phyloP scores from a whole-genome alignment of 768 basidiomycete genomes.

The Dioszegia aurantiaca region DNA sequence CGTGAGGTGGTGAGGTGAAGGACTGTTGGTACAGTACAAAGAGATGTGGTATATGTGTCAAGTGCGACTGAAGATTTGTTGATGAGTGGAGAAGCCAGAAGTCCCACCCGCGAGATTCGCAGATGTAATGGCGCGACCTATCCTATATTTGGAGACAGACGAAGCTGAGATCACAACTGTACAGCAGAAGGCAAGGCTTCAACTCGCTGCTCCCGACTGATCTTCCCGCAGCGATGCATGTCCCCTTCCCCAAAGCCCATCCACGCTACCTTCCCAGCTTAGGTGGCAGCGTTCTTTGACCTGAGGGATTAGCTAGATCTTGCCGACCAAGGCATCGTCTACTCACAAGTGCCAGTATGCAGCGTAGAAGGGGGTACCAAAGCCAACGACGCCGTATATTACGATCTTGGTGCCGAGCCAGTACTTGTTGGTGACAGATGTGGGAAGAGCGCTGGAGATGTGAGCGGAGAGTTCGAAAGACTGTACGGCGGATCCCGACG shows the following conservation, averaged over 20 bases:
- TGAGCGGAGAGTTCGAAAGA: not conserved
- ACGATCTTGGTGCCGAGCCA: slow-evolving; percentile 42
- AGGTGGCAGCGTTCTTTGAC: slow-evolving; percentile 6
- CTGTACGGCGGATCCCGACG: too few relatives aligned
- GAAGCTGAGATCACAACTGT: too few relatives aligned
- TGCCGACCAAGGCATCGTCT: slow-evolving; percentile 6
- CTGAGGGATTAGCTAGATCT: slow-evolving; percentile 1
- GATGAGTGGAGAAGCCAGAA: too few relatives aligned
- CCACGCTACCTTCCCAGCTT: not conserved
- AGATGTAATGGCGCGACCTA: too few relatives aligned
- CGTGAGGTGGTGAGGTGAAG: not conserved
- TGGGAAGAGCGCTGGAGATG: slow-evolving; percentile 42
- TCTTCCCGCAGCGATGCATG: not conserved
- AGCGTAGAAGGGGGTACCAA: slow-evolving; percentile 46
- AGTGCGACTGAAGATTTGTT: too few relatives aligned
- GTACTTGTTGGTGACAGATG: slow-evolving; percentile 40
- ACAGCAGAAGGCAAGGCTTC: too few relatives aligned
- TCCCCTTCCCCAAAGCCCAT: not conserved
- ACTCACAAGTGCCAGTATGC: slow-evolving; percentile 50
- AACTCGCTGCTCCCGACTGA: too few relatives aligned
- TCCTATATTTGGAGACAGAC: too few relatives aligned
- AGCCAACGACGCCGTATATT: slow-evolving; percentile 33
- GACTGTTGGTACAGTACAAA: too few relatives aligned
- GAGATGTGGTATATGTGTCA: too few relatives aligned
- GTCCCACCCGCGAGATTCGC: too few relatives aligned